Evolutionary conservation across 2,329 filamentous ascomycete genomes (phyloP), one percentile per base, ranked within the genome.

Genomic region (Nothomitra cinnamomea): DNA sequence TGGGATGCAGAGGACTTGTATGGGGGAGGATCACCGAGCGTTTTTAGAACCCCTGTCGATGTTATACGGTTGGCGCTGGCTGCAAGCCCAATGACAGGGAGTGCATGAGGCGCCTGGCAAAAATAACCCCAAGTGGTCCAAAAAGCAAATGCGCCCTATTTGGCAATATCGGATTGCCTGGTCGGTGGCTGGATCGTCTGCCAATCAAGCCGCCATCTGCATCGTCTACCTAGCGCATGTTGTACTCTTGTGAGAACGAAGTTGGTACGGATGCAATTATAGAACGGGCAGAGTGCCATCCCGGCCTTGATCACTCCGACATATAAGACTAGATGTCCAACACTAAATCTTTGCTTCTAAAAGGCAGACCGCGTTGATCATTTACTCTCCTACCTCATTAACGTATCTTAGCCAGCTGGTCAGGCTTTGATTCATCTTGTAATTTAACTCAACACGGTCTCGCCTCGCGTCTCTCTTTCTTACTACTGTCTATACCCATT

Each of bases 21-120:
- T 48, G 21, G 43, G 49, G 15, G 38, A 52, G 19, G 50, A 52
- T 28, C 28, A 28, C 43, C 21, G 28, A 48, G 43, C 43, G 43
- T 48, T 48, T 48, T 48, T 48, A 48, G 43, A 48, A 48, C 24
- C 43, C 43, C 7, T 48, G 43, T 48, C 28, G 43, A 25, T 48
- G 43, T 28, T 48, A 21, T 6, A 25, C 19, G 45, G 45, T 49
- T 49, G 42, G 35, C 32, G 24, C 22, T 17, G 41, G 35, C 51
- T 22, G 25, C 52, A 40, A 53, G 40, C 19, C 52, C 51, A 25
- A 51, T 43, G 52, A 59, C 61, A 59, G 62, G 59, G 56, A 56
- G 57, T 63, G 60, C 60, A 63, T 62, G 55, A 61, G 58, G 62
- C 62, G 62, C 62, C 60, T 62, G 58, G 59, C 58, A 57, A 63